Percentiles rank a stretch among this genome's conserved stretches.
These are phyloP conservation scores for Rhododendron simsii DNA, from an alignment of 148 eudicot species.

Conservation along the genomic window DNA sequence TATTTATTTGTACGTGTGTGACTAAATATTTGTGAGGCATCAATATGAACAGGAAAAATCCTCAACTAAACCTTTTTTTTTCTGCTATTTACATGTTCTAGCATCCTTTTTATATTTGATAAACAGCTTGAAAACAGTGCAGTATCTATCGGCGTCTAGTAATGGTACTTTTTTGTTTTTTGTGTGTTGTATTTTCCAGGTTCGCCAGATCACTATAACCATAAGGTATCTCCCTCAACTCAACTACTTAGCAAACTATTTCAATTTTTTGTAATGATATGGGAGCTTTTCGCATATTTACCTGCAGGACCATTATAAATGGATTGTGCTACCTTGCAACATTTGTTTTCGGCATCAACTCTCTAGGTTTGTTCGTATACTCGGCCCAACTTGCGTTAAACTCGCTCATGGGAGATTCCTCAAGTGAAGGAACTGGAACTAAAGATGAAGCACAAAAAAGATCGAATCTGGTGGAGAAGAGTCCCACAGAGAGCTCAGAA, in stretches of 20 bases:
- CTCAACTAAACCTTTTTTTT: background rate
- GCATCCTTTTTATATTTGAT: background rate
- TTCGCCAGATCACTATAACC: constrained; percentile 92
- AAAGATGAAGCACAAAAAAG: constrained; percentile 20
- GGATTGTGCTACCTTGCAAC: constrained; percentile 95
- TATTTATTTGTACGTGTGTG: background rate
- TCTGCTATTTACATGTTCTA: background rate
- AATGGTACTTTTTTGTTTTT: background rate
- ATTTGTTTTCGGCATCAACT: constrained; percentile 77
- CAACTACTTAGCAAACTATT: background rate
- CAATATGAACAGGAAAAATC: background rate
- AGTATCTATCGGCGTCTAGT: background rate
- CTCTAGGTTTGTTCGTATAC: constrained; percentile 68
- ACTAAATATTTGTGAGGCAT: background rate
- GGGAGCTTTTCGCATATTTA: constrained; percentile 6
- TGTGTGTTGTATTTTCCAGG: constrained; percentile 51
- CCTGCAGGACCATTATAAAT: constrained; percentile 80
- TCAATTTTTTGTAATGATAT: background rate
- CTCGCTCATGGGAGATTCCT: constrained; percentile 49
- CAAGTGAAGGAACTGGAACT: constrained; percentile 18
- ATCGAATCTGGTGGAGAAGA: constrained; percentile 28
- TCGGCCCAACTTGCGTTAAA: constrained; percentile 72
- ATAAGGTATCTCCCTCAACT: constrained; percentile 47
- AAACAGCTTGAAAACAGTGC: background rate
- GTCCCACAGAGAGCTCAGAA: constrained; percentile 21